Conservation (phyloP, 169 alveolate species). For the Babesia ovis region DNA sequence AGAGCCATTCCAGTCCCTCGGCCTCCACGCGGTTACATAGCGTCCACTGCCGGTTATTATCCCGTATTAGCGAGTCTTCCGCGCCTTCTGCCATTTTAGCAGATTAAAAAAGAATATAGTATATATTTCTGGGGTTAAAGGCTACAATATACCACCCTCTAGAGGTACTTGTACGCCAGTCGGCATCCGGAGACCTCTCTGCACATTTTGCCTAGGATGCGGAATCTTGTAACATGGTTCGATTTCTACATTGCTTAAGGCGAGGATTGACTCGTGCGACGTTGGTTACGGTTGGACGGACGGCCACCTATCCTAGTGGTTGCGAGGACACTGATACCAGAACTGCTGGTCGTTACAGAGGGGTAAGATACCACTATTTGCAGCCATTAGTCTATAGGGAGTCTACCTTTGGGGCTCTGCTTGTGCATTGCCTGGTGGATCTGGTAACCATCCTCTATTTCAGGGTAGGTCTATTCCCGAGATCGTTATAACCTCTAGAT, state of each 20-base stretch:
- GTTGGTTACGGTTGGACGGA: not conserved
- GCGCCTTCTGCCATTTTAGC: conserved; percentile 21
- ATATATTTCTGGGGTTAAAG: not conserved
- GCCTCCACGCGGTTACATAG: conserved; percentile 46
- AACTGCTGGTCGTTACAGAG: not conserved
- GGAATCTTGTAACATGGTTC: not conserved
- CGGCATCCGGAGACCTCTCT: not conserved
- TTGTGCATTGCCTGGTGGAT: conserved; percentile 53
- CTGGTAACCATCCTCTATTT: conserved; percentile 16
- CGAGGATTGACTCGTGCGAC: not conserved
- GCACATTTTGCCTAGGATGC: not conserved
- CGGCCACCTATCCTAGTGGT: not conserved
- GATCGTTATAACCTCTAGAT: not conserved
- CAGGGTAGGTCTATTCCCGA: conserved; percentile 1
- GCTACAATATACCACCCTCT: not conserved
- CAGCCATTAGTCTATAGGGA: not conserved
- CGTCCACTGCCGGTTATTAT: conserved; percentile 53
- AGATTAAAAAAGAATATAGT: not conserved
- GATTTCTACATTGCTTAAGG: not conserved
- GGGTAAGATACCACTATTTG: not conserved
- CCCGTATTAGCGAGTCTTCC: conserved; percentile 29
- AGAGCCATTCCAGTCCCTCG: conserved; percentile 72
- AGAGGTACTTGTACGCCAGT: not conserved
- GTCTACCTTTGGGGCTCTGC: conserved; percentile 38
- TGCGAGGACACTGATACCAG: not conserved